phyloP scores from a whole-genome alignment of 192 early-diverging fungal genomes.

The Backusella tuberculispora region DNA sequence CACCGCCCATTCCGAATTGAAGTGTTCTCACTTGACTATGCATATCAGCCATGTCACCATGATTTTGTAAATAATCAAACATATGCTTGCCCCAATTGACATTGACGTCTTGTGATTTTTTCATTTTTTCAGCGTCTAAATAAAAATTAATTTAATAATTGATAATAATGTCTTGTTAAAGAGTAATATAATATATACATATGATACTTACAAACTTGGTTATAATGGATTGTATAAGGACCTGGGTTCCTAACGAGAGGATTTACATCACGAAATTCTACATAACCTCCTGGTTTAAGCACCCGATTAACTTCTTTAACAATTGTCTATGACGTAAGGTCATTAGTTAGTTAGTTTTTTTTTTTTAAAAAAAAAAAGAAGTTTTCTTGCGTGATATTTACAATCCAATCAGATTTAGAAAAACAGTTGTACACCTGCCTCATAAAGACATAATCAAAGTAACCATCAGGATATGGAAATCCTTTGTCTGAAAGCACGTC shows the following conservation, averaged over 20 bases:
- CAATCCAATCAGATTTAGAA: slow-evolving; percentile 24
- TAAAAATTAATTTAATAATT: not conserved
- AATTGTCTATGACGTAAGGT: slow-evolving; percentile 3
- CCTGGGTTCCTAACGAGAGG: slow-evolving; percentile 19
- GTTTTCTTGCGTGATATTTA: slow-evolving; percentile 17
- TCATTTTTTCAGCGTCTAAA: slow-evolving; percentile 13
- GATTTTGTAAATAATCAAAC: slow-evolving; percentile 12
- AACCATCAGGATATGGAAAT: slow-evolving; percentile 20
- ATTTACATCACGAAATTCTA: slow-evolving; percentile 45
- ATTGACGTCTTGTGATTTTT: slow-evolving; percentile 11
- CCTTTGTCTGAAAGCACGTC: slow-evolving; percentile 6
- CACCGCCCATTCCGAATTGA: not conserved
- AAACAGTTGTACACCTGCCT: slow-evolving; percentile 29
- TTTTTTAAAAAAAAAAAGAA: not conserved
- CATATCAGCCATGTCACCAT: slow-evolving; percentile 22
- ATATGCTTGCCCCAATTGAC: slow-evolving; percentile 15
- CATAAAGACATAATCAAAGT: slow-evolving; percentile 39
- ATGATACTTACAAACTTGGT: not conserved
- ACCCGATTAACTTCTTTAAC: slow-evolving; percentile 34
- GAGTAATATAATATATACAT: not conserved
- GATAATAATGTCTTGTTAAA: not conserved
- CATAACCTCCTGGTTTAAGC: slow-evolving; percentile 44
- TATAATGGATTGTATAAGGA: not conserved
- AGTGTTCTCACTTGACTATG: slow-evolving; percentile 3
- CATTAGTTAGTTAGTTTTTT: not conserved